Conservation (phyloP, 2,329 filamentous ascomycete genomes). For the Fusarium sp. region DNA sequence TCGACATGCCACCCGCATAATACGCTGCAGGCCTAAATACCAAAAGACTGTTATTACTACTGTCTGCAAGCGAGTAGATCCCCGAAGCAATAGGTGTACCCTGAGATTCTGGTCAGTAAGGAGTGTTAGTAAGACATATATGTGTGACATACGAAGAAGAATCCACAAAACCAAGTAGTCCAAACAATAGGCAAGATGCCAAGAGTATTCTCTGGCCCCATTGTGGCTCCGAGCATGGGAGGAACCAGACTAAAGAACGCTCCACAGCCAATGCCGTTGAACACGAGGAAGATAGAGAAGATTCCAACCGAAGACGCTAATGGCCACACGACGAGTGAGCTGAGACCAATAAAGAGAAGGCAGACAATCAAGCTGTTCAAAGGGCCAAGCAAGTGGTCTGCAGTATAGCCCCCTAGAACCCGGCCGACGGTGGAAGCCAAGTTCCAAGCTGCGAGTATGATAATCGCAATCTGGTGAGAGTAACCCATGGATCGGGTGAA, state of each 20-base stretch:
- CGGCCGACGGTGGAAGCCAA: slow-evolving; percentile 43
- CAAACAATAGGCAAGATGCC: slow-evolving; percentile 42
- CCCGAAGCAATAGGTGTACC: slow-evolving; percentile 38
- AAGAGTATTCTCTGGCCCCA: slow-evolving; percentile 38
- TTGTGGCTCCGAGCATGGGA: slow-evolving; percentile 38
- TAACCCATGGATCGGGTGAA: slow-evolving; percentile 41
- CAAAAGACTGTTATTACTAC: neutral
- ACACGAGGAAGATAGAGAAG: slow-evolving; percentile 32
- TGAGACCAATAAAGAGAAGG: slow-evolving; percentile 41
- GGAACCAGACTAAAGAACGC: slow-evolving; percentile 47
- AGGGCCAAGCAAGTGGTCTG: slow-evolving; percentile 40
- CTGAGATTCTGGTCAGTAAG: neutral
- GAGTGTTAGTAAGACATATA: accelerated
- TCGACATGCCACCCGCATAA: slow-evolving; percentile 30
- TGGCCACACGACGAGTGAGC: slow-evolving; percentile 42
- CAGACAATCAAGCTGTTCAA: slow-evolving; percentile 43
- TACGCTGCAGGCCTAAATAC: slow-evolving; percentile 29
- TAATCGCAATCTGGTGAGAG: slow-evolving; percentile 35
- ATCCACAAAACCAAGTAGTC: slow-evolving; percentile 46
- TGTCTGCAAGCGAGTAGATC: slow-evolving; percentile 26
- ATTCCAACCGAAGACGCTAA: slow-evolving; percentile 40
- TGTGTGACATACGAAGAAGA: slow-evolving; percentile 39
- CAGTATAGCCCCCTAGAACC: slow-evolving; percentile 39
- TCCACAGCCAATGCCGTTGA: slow-evolving; percentile 45
- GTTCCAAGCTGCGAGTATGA: slow-evolving; percentile 44